Base-by-base conservation (phyloP, 75 land plant species). In the Cryptomeria japonica region DNA sequence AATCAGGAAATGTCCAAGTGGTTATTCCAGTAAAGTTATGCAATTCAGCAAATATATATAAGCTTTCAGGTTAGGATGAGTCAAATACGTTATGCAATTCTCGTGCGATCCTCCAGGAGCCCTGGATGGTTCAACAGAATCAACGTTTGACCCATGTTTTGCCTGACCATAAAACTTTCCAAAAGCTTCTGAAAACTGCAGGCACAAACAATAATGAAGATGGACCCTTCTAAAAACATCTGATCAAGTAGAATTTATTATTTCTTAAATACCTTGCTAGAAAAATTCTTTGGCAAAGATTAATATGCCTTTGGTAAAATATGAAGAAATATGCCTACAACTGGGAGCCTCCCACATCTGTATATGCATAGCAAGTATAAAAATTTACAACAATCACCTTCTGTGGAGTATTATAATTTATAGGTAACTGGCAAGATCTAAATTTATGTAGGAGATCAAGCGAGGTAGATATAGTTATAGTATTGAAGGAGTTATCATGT, bases 131-230 rank as follows among this genome's bases (percentile, higher is more conserved):
- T 94, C 96, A 87, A 86, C 80, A 3, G 87, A 22, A 79, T 94
- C 95, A 88, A 78, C 87, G 78, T 68, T 85, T 22, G 86, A 18
- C 32, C 93, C 95, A 61, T 91, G 89, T 88, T 89, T 96, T 80
- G 97, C 84, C 88, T 94, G 98, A n/a, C 97, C 95, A 86, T 96
- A 96, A 1, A 96, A 88, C 89, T 96, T 96, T 38, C 97, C 98
- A 92, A 96, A 94, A 76, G 97, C 95, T 91, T 93, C 98, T 85
- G 98, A 96, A n/a, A 96, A 94, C 98, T 96, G 90, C 68, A 85
- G 11, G 28, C 13, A 37, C 28, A 34, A 85, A 85, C 36, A 85
- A 84, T 28, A 53, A 37, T 7, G 37, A 55, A 85, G 49, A 56
- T 34, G 46, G 39, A 82, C 28, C 84, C 42, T 46, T 28, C 32